A percentile compares a stretch with the other conserved stretches of the same genome.
Evolutionary conservation across 441 rosid species (phyloP).

Genomic region (Brassica hybrid): DNA sequence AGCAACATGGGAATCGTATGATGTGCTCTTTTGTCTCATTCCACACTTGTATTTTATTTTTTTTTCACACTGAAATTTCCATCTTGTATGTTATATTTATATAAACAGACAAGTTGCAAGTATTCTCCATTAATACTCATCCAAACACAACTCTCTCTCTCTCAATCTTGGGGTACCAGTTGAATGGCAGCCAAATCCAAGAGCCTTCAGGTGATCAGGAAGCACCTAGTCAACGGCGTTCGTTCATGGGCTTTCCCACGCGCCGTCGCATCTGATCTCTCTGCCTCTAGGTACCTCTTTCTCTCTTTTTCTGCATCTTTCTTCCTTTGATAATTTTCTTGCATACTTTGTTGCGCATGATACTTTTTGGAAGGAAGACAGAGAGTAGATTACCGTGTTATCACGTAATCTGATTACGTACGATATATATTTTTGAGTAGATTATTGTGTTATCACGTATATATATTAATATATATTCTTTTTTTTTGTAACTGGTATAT

Average conservation of each 20-base stretch:
- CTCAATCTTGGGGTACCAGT: neutral
- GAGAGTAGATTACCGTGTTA: neutral
- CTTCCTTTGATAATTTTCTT: neutral
- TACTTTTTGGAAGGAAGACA: neutral
- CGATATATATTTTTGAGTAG: neutral
- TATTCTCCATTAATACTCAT: neutral
- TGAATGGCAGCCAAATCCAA: slow-evolving; percentile 33
- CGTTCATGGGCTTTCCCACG: slow-evolving; percentile 17
- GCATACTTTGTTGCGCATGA: neutral
- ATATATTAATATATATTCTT: neutral
- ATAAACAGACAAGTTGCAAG: slow-evolving; percentile 9
- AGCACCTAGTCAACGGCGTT: slow-evolving; percentile 15
- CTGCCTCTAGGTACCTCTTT: slow-evolving; percentile 16
- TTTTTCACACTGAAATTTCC: too few relatives aligned
- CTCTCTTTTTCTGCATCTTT: neutral
- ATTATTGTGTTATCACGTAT: neutral
- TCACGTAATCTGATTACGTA: neutral
- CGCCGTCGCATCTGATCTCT: slow-evolving; percentile 14
- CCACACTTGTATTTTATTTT: neutral
- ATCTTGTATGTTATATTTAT: neutral
- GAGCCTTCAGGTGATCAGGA: slow-evolving; percentile 19
- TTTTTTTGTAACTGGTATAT: too few relatives aligned
- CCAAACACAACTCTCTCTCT: slow-evolving; percentile 22
- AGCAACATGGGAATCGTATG: slow-evolving; percentile 25
- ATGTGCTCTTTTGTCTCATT: slow-evolving; percentile 30